phyloP scores from a whole-genome alignment of 2,329 filamentous ascomycete species.

The Gaeumannomyces sp. region DNA sequence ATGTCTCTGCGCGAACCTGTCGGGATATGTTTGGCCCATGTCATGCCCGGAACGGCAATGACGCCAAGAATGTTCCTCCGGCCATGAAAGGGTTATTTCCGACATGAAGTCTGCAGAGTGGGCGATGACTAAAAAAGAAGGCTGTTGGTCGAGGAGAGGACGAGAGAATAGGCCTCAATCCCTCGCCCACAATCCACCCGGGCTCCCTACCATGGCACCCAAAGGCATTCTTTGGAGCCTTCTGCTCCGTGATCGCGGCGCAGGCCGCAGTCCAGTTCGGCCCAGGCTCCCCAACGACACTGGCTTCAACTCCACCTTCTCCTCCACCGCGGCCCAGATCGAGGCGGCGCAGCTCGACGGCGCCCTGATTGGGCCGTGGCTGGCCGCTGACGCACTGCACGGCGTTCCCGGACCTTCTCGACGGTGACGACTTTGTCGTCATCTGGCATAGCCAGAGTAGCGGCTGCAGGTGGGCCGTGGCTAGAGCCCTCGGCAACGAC shows the following conservation, averaged over 20 bases:
- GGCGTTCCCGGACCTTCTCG: constrained; percentile 21
- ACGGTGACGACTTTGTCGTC: too few species aligned
- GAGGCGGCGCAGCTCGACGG: constrained; percentile 17
- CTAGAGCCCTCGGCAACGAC: constrained; percentile 19
- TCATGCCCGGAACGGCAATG: too few species aligned
- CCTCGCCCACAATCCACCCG: not conserved
- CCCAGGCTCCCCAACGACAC: not conserved
- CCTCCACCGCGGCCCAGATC: constrained; percentile 21
- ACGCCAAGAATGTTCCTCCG: not conserved
- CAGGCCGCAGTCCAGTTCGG: not conserved
- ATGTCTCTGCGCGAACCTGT: too few species aligned
- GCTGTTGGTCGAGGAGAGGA: not conserved
- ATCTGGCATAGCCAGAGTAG: too few species aligned
- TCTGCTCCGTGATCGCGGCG: not conserved
- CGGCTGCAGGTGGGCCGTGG: constrained; percentile 33
- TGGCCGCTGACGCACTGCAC: constrained; percentile 37
- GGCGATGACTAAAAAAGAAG: not conserved
- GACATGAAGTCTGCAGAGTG: not conserved
- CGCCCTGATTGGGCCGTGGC: constrained; percentile 23
- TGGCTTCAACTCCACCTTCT: constrained; percentile 25
- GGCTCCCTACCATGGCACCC: not conserved
- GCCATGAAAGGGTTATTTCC: not conserved
- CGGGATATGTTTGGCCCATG: too few species aligned
- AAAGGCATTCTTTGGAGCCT: not conserved
- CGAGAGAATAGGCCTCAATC: not conserved